Conservation (phyloP, 345 rosid genomes). For the Conringia planisiliqua region DNA sequence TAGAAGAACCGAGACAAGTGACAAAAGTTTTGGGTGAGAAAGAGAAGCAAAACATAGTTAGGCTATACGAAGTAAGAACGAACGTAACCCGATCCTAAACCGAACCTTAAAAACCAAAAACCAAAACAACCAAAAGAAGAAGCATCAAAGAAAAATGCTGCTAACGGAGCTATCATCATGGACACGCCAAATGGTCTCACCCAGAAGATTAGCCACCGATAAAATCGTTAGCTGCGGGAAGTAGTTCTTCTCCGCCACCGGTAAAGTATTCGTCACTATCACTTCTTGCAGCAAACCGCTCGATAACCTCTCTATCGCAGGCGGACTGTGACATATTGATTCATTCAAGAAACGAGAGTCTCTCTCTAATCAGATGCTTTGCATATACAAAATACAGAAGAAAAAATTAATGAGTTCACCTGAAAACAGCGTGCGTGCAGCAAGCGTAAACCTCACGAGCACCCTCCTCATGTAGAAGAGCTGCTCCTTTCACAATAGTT, state of each 20-base stretch:
- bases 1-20: neutral
- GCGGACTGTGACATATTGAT: constrained; percentile 47
- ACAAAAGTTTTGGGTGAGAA: neutral
- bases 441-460: constrained; percentile 98
- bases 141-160: constrained; percentile 52
- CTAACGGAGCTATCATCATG: constrained; percentile 85
- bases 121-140: too few species aligned
- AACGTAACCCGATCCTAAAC: constrained; percentile 13
- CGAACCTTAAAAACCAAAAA: neutral
- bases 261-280: constrained; percentile 73
- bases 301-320: constrained; percentile 75
- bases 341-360: neutral
- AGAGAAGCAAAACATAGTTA: constrained; percentile 20
- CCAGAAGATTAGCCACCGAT: constrained; percentile 74
- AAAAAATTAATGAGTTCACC: constrained; percentile 37
- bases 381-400: neutral
- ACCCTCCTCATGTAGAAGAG: constrained; percentile 90
- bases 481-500: constrained; percentile 93
- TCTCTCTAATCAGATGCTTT: neutral
- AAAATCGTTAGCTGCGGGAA: constrained; percentile 75
- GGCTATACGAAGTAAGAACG: neutral
- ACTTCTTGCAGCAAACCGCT: constrained; percentile 81
- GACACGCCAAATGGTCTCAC: constrained; percentile 89
- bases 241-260: constrained; percentile 64
- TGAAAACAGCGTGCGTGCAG: constrained; percentile 94